A percentile compares a stretch with the other conserved stretches of the same genome.
phyloP scores from a whole-genome alignment of 2,329 filamentous ascomycete genomes.

The Penicillium occitanis region DNA sequence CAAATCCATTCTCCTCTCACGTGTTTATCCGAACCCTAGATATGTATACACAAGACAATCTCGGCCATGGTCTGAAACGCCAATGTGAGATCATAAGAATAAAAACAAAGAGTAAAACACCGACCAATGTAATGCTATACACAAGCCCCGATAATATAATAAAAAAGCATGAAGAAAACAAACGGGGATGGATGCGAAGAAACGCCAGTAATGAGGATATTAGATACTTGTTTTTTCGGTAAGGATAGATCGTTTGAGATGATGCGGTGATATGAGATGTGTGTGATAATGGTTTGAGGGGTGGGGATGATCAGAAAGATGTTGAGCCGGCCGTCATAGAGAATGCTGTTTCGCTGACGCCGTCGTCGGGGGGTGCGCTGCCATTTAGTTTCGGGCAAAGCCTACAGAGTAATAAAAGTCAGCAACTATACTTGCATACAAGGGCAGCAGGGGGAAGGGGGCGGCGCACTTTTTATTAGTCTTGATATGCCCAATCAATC shows the following conservation, averaged over 20 bases:
- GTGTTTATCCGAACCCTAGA: neutral
- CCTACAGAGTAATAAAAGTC: slow-evolving; percentile 45
- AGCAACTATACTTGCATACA: slow-evolving; percentile 13
- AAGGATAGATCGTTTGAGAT: neutral
- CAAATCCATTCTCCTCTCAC: neutral
- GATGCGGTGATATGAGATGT: neutral
- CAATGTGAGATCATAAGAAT: slow-evolving; percentile 16
- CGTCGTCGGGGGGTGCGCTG: slow-evolving; percentile 63
- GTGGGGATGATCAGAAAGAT: slow-evolving; percentile 19
- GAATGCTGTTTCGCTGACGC: slow-evolving; percentile 48
- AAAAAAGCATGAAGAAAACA: neutral
- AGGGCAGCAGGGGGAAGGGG: neutral
- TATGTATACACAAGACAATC: neutral
- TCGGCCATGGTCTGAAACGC: neutral
- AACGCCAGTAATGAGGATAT: slow-evolving; percentile 6
- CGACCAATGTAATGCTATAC: slow-evolving; percentile 13
- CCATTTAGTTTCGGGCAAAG: slow-evolving; percentile 84
- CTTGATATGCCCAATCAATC: slow-evolving; percentile 95
- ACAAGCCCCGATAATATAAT: neutral
- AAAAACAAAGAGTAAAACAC: slow-evolving; percentile 14
- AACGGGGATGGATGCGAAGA: neutral
- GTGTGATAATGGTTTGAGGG: neutral
- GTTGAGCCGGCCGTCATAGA: slow-evolving; percentile 46
- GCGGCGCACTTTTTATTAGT: slow-evolving; percentile 87
- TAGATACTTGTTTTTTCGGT: neutral